phyloP scores from a whole-genome alignment of 345 rosid genomes.

The Aethionema arabicum region DNA sequence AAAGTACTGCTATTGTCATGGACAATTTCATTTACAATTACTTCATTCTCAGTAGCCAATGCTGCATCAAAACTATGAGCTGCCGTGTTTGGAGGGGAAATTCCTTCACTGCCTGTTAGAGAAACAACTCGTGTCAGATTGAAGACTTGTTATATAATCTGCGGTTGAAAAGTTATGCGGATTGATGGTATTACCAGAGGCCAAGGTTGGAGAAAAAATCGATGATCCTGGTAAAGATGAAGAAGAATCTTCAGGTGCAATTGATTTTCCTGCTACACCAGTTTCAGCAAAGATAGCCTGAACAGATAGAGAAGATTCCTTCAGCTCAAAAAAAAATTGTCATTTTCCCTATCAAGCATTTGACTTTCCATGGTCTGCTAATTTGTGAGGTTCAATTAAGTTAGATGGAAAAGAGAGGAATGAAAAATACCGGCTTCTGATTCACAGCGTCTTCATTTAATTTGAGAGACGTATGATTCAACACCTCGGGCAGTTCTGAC shows the following conservation, averaged over 20 bases:
- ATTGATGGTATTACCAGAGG: slow-evolving; percentile 26
- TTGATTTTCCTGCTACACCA: slow-evolving; percentile 31
- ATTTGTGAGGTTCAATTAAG: not conserved
- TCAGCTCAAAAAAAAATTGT: slow-evolving; percentile 9
- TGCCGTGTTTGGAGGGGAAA: slow-evolving; percentile 25
- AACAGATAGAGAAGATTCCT: slow-evolving; percentile 31
- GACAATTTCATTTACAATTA: slow-evolving; percentile 73
- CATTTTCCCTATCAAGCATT: slow-evolving; percentile 11
- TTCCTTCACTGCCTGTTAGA: slow-evolving; percentile 24
- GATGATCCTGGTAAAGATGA: slow-evolving; percentile 44
- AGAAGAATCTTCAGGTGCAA: slow-evolving; percentile 38
- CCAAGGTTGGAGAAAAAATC: slow-evolving; percentile 31
- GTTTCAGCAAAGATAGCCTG: slow-evolving; percentile 45
- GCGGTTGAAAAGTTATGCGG: slow-evolving; percentile 19
- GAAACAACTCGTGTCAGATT: slow-evolving; percentile 14
- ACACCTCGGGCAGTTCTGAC: slow-evolving; percentile 75
- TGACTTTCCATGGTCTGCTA: not conserved
- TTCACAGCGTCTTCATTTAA: slow-evolving; percentile 50
- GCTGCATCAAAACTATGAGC: slow-evolving; percentile 34
- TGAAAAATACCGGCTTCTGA: slow-evolving; percentile 56
- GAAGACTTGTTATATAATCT: slow-evolving; percentile 12
- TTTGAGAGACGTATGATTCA: slow-evolving; percentile 60
- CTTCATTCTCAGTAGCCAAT: slow-evolving; percentile 66
- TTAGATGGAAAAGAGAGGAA: slow-evolving; percentile 28
- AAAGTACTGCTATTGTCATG: slow-evolving; percentile 54